Conservation (phyloP, 306 rosid genomes). For the Canavalia gladiata region DNA sequence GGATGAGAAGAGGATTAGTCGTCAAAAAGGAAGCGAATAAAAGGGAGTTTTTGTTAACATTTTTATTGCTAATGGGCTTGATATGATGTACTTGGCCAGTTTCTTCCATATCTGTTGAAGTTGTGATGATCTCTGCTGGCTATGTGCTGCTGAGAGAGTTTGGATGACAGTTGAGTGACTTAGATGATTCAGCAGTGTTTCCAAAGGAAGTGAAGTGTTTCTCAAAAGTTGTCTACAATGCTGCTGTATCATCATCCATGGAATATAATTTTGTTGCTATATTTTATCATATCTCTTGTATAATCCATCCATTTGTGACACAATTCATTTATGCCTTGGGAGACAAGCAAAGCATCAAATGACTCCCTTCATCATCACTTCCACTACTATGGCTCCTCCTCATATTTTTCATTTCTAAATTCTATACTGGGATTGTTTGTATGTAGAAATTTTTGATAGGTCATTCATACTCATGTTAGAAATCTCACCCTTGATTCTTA, state of each 20-base stretch:
- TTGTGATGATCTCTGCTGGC: slow-evolving; percentile 46
- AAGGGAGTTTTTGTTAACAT: slow-evolving; percentile 36
- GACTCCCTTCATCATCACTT: slow-evolving; percentile 46
- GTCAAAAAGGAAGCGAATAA: slow-evolving; percentile 49
- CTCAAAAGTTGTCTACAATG: slow-evolving; percentile 40
- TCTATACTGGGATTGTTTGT: slow-evolving; percentile 50
- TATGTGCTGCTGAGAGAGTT: slow-evolving; percentile 51
- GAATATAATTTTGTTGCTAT: slow-evolving; percentile 51
- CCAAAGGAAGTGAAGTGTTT: slow-evolving; percentile 39
- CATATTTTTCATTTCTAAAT: slow-evolving; percentile 43
- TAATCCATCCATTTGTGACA: slow-evolving; percentile 49
- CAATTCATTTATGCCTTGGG: slow-evolving; percentile 59
- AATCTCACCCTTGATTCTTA: slow-evolving; percentile 48
- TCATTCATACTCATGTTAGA: slow-evolving; percentile 45
- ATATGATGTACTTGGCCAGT: slow-evolving; percentile 40
- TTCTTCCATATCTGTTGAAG: slow-evolving; percentile 49
- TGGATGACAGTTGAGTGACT: slow-evolving; percentile 43
- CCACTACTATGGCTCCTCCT: slow-evolving; percentile 40
- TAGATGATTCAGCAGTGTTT: slow-evolving; percentile 43
- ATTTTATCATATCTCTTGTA: slow-evolving; percentile 50
- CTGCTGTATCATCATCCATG: slow-evolving; percentile 45
- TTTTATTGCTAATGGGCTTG: slow-evolving; percentile 37
- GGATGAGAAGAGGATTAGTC: slow-evolving; percentile 66
- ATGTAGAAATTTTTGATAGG: slow-evolving; percentile 59
- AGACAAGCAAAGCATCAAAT: slow-evolving; percentile 55